Conservation (phyloP, 2,329 filamentous ascomycete genomes). For the Fusarium poae region DNA sequence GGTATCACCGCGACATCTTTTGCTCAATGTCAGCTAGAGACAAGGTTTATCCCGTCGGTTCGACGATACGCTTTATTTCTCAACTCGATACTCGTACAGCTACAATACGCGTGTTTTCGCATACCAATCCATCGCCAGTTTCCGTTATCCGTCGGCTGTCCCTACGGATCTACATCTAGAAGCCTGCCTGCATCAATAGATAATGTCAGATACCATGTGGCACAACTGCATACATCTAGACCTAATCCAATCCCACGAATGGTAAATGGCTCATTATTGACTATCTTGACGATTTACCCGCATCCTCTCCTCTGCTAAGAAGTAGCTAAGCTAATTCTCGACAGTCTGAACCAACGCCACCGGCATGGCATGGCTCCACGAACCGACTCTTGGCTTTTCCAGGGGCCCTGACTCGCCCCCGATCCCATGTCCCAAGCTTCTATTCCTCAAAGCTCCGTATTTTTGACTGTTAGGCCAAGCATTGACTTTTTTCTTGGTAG, state of each 20-base stretch:
- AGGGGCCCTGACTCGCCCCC: conserved; percentile 30
- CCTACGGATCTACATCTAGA: neutral
- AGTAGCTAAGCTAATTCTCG: conserved; percentile 5
- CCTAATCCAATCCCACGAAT: conserved; percentile 31
- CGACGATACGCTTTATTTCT: neutral
- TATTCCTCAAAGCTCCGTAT: neutral
- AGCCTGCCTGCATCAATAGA: neutral
- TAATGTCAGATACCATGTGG: conserved; percentile 28
- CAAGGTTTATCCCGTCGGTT: conserved; percentile 21
- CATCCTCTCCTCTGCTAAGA: neutral
- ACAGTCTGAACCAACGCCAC: conserved; percentile 21
- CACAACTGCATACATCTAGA: conserved; percentile 30
- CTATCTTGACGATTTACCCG: conserved; percentile 25
- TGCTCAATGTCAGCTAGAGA: neutral
- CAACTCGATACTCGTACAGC: neutral
- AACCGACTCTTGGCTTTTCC: conserved; percentile 20
- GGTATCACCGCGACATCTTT: conserved; percentile 17
- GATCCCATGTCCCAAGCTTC: conserved; percentile 8
- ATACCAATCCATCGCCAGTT: neutral
- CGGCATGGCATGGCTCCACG: conserved; percentile 25
- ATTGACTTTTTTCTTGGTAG: conserved; percentile 29
- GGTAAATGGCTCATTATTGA: conserved; percentile 4
- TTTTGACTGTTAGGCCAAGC: conserved; percentile 13
- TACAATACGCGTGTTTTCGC: neutral
- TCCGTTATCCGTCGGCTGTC: neutral